Percentiles rank a stretch among this genome's conserved stretches.
Evolutionary conservation across 331 rosid species (phyloP).

Genomic region (Stylosanthes scabra): DNA sequence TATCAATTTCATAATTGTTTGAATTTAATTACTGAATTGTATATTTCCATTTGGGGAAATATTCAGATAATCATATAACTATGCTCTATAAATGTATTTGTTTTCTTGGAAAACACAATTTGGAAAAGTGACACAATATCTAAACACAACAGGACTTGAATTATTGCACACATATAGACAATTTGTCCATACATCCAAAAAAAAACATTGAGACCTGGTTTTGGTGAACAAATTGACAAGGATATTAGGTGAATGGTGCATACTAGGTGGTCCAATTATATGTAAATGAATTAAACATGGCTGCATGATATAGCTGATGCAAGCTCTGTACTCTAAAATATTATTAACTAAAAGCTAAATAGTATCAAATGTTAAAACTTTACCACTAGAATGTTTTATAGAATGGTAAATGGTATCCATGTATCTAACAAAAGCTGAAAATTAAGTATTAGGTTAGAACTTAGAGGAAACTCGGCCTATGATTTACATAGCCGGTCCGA

Average conservation of each 20-base stretch:
- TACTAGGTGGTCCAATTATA: neutral
- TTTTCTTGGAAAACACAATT: neutral
- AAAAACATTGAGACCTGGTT: neutral
- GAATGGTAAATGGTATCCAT: no score
- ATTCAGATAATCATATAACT: conserved; percentile 23
- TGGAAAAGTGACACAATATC: conserved; percentile 33
- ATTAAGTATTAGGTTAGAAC: conserved; percentile 19
- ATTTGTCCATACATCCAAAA: conserved; percentile 23
- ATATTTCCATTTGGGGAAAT: neutral
- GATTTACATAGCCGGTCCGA: no score
- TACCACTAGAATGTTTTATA: no score
- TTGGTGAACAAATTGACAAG: conserved; percentile 10
- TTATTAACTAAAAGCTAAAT: neutral
- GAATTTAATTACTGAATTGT: neutral
- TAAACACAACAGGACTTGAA: conserved; percentile 11
- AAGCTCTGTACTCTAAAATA: neutral
- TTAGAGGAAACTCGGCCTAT: no score
- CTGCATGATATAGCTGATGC: neutral
- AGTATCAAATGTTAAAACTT: no score
- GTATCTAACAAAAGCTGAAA: neutral
- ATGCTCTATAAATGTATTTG: neutral
- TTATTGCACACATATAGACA: conserved; percentile 30
- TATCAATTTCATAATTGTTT: neutral
- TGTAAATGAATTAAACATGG: neutral
- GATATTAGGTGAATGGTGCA: conserved; percentile 16